These are phyloP conservation scores for Botrytis paeoniae DNA, from an alignment of 2,329 filamentous ascomycete species.

Conservation along the genomic window DNA sequence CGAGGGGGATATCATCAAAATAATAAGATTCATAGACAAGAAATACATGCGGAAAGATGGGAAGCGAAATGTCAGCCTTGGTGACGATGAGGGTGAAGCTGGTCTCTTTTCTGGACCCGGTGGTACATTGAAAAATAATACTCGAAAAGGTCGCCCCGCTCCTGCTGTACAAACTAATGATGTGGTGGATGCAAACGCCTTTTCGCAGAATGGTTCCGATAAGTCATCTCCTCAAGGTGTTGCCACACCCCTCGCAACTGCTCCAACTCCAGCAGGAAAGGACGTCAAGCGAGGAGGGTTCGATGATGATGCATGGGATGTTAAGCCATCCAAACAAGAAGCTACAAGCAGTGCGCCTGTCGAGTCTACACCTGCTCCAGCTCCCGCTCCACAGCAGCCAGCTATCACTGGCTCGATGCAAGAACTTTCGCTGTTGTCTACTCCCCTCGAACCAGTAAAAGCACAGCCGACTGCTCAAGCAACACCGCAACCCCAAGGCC, in stretches of 20 bases:
- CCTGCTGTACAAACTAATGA: constrained; percentile 84
- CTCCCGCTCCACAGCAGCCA: constrained; percentile 44
- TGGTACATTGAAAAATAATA: constrained; percentile 91
- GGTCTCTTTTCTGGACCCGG: constrained; percentile 91
- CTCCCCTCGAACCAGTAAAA: constrained; percentile 55
- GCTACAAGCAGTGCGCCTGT: constrained; percentile 39
- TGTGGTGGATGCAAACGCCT: constrained; percentile 81
- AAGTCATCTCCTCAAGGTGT: constrained; percentile 43
- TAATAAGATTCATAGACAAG: constrained; percentile 83
- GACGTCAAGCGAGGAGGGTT: constrained; percentile 62
- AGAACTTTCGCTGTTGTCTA: constrained; percentile 62
- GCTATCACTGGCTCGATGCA: constrained; percentile 67
- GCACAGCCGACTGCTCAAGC: constrained; percentile 37
- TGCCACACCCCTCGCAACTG: constrained; percentile 45
- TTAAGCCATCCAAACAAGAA: constrained; percentile 70
- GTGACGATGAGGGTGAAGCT: constrained; percentile 52
- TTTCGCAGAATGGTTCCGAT: constrained; percentile 54
- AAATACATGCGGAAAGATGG: constrained; percentile 69
- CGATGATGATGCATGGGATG: constrained; percentile 96
- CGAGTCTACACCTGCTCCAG: constrained; percentile 40
- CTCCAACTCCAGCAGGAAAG: constrained; percentile 45
- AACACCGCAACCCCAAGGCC: constrained; percentile 31
- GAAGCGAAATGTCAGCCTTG: constrained; percentile 52
- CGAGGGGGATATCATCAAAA: constrained; percentile 93
- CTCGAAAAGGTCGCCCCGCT: constrained; percentile 82